A percentile compares a stretch with the other conserved stretches of the same genome.
Conservation (phyloP, 2,329 filamentous ascomycete species). For the Pseudopyricularia javanii region DNA sequence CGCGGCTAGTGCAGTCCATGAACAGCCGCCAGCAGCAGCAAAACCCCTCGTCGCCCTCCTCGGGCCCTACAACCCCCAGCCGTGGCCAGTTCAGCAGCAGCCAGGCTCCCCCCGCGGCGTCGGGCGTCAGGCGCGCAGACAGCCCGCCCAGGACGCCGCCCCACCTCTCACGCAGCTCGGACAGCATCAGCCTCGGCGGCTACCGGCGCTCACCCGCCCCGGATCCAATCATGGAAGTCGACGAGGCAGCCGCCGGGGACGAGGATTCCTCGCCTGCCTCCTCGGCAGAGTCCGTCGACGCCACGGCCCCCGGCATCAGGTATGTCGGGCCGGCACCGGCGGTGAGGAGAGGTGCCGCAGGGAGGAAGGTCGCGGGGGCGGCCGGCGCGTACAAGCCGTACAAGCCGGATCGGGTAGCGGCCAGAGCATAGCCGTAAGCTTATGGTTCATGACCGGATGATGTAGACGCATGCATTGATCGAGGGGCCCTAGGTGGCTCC, state of each 20-base stretch:
- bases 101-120: neutral
- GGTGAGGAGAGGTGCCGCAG: too few species aligned
- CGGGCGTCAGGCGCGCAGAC: neutral
- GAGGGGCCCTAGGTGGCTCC: too few species aligned
- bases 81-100: neutral
- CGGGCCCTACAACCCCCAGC: neutral
- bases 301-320: too few species aligned
- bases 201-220: slow-evolving; percentile 1
- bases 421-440: too few species aligned
- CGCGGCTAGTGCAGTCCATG: neutral
- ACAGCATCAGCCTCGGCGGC: neutral
- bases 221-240: slow-evolving; percentile 2
- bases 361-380: too few species aligned
- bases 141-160: neutral
- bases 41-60: neutral
- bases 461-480: too few species aligned
- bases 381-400: too few species aligned
- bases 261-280: neutral
- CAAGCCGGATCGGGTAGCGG: too few species aligned
- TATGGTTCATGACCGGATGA: too few species aligned
- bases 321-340: too few species aligned
- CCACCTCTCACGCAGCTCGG: neutral
- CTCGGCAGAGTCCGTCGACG: neutral
- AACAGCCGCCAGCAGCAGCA: neutral
- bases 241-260: neutral